These are phyloP conservation scores for Monosporascus sp. DNA, from an alignment of 2,329 filamentous ascomycete species.

Conservation along the genomic window DNA sequence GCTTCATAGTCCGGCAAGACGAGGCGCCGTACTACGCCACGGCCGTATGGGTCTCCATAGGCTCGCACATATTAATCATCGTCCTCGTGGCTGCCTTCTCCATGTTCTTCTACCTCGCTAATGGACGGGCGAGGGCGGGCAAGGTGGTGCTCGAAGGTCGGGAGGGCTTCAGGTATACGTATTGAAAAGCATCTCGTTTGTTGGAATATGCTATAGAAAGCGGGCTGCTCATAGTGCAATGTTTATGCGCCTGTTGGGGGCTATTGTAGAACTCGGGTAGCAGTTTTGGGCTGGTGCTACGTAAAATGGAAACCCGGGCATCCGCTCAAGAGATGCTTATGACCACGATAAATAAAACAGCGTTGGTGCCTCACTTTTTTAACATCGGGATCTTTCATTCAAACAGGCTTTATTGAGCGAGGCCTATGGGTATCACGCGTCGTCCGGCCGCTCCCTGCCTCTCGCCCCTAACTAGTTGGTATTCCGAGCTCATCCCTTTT, in stretches of 20 bases:
- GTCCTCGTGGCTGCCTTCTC: conserved; percentile 45
- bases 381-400: too few species aligned
- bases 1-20: conserved; percentile 55
- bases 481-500: conserved; percentile 49
- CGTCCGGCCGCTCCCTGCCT: neutral
- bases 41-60: conserved; percentile 63
- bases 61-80: conserved; percentile 56
- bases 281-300: too few species aligned
- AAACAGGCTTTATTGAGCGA: neutral
- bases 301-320: too few species aligned
- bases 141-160: conserved; percentile 44
- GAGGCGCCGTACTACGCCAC: conserved; percentile 60
- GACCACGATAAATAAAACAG: neutral
- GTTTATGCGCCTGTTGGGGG: too few species aligned
- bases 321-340: neutral
- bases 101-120: conserved; percentile 46
- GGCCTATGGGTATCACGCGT: conserved; percentile 13
- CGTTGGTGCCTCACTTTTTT: too few species aligned
- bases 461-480: conserved; percentile 7
- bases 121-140: conserved; percentile 41
- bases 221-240: too few species aligned
- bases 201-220: neutral
- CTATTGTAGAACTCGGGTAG: too few species aligned
- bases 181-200: conserved; percentile 6
- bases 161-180: conserved; percentile 25